Evolutionary conservation across 768 basidiomycete species (phyloP), one percentile per base, ranked within the genome.

Genomic region (Xerocomus potaroensis): DNA sequence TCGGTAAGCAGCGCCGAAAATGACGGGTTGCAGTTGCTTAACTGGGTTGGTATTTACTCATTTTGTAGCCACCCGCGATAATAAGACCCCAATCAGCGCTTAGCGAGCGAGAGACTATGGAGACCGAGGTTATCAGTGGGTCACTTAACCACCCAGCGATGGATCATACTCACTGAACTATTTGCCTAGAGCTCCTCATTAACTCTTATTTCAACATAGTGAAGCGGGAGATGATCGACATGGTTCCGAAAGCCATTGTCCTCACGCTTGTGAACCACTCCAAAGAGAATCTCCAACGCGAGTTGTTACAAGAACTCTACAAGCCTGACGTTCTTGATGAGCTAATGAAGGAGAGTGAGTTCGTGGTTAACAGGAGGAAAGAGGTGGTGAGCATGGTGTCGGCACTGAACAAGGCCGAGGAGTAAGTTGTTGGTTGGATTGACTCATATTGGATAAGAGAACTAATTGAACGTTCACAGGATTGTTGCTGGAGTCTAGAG

Each of bases 201-300:
- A 79, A 88, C 65, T 96, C 92, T 4, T 97, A 97, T 69, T 97
- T 88, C 77, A 93, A 96, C 71, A 93, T 97, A 55, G 91, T 97
- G 45, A 98, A 99, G 73, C 86, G 94, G 48, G 95, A 97, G 70
- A 92, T 98, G 89, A 98, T 98, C 60, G 95, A 98, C 69, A 96
- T 96, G 92, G 90, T 98, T 21, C 95, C 95, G 8, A 99, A 99
- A 68, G 91, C 91, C 15, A 91, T 96, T 64, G 82, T 87, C 9
- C 72, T 89, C 53, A 97, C 91, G 14, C 81, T 98, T 29, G 95
- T 99, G 41, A 87, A 83, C 63, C 83, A 84, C 67, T 84, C 94
- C 49, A 97, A 96, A 69, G 96, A 98, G 70, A 83, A 90, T 65
- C 72, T 99, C 49, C 96, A 99, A 72, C 79, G 84, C 50, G 94